Evolutionary conservation across 345 rosid genomes (phyloP), one percentile per base, ranked within the genome.

Genomic region (Clarkia xantiana): DNA sequence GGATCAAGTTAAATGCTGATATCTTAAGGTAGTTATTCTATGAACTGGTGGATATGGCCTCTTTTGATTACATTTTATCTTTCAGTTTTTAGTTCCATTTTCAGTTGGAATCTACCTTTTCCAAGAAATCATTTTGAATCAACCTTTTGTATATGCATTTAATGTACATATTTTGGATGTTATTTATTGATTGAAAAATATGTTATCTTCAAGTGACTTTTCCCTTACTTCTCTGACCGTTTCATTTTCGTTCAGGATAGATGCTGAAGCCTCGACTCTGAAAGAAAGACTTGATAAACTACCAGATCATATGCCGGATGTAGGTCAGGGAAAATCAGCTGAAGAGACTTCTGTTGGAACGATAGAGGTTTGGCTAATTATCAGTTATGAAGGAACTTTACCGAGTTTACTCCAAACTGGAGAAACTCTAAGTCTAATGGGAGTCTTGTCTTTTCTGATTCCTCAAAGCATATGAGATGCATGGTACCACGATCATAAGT

Each of bases 1-100:
- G 95, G 67, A 65, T 90, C 44, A 90, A 86, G 75, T 43, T 77
- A 45, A 79, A 76, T 70, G 77, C 82, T 62, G 81, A 79, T 62
- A 60, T 76, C 59, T 57, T 69, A 61, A 89, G 97, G 94, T 85
- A 68, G 36, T 29, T 29, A 7, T 29, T 29, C 36, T 29, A 29
- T 29, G 36, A 29, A 29, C 36, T 29, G 36, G 36, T n/a, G 36
- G 36, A 23, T 29, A 29, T 29, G 6, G 36, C 7, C 36, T 29
- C 36, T 29, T 7, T 29, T 29, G 36, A 29, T 29, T 3, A 22
- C 25, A 29, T 29, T 29, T 29, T 29, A 1, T 29, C 5, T 29
- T 29, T 29, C 36, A 29, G 36, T 29, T 22, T 2, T 22, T 22
- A 22, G 25, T 22, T 29, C 1, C 36, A 29, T 2, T 29, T 29